A percentile compares a stretch with the other conserved stretches of the same genome.
Conservation (phyloP, 306 rosid genomes). For the Neltuma alba region DNA sequence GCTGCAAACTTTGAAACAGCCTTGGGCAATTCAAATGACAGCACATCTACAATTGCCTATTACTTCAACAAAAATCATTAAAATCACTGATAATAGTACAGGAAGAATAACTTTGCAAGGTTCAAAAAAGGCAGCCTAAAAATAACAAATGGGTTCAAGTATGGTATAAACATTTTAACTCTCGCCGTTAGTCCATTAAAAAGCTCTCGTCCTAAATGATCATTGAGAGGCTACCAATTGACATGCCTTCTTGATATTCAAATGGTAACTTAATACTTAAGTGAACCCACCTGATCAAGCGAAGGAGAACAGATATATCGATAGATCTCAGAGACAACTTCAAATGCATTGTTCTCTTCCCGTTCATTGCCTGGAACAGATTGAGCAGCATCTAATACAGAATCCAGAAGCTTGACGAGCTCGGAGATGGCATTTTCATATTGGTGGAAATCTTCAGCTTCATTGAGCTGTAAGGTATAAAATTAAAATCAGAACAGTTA, state of each 20-base stretch:
- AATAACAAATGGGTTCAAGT: neutral
- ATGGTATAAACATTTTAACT: neutral
- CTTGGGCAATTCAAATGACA: constrained; percentile 78
- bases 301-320: constrained; percentile 59
- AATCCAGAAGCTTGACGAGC: constrained; percentile 60
- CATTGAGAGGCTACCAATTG: neutral
- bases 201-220: neutral
- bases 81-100: neutral
- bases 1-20: constrained; percentile 68
- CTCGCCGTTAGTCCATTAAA: constrained; percentile 4
- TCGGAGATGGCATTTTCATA: constrained; percentile 47
- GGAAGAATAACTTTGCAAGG: neutral
- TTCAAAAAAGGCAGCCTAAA: constrained; percentile 24
- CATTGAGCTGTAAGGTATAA: constrained; percentile 47
- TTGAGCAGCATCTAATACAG: constrained; percentile 51
- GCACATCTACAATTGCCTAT: constrained; percentile 69
- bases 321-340: constrained; percentile 57
- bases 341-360: constrained; percentile 46
- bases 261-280: neutral
- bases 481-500: constrained; percentile 19
- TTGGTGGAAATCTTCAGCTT: constrained; percentile 47
- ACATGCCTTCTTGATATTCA: neutral
- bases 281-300: constrained; percentile 56
- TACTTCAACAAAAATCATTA: constrained; percentile 21
- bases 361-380: constrained; percentile 53